Evolutionary conservation across 208 protist genomes (phyloP).

Genomic region (Trypanosoma rangeli): DNA sequence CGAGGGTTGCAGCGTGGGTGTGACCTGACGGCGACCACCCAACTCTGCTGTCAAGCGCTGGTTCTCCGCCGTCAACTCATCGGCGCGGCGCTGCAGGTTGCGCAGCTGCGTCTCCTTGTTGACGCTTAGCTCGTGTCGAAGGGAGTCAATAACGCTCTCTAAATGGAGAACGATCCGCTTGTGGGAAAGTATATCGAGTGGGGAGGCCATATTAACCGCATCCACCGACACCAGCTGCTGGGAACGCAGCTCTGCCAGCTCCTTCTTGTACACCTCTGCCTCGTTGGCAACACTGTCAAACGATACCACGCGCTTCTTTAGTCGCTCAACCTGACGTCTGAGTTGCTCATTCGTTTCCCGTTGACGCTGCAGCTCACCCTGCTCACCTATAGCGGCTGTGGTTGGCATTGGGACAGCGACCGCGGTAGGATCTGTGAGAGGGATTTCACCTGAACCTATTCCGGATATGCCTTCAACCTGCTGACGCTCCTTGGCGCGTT

Average conservation of each 20-base stretch:
- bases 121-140: constrained; percentile 56
- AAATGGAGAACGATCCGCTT: constrained; percentile 46
- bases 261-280: constrained; percentile 36
- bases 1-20: neutral
- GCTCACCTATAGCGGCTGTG: constrained; percentile 12
- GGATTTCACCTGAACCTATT: neutral
- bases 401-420: constrained; percentile 17
- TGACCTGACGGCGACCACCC: constrained; percentile 11
- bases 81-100: constrained; percentile 40
- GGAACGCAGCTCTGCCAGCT: constrained; percentile 36
- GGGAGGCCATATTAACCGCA: constrained; percentile 20
- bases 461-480: neutral
- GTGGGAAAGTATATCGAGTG: constrained; percentile 43
- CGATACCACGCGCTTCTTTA: constrained; percentile 38
- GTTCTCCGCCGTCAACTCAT: constrained; percentile 24
- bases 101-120: constrained; percentile 40
- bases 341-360: constrained; percentile 27
- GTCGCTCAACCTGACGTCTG: constrained; percentile 20
- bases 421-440: neutral
- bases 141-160: constrained; percentile 61
- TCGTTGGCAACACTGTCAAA: constrained; percentile 32
- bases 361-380: constrained; percentile 14
- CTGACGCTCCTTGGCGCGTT: neutral
- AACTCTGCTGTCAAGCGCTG: constrained; percentile 51
- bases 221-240: constrained; percentile 13